Conservation (phyloP, 169 alveolate species). For the Eimeria necatrix region DNA sequence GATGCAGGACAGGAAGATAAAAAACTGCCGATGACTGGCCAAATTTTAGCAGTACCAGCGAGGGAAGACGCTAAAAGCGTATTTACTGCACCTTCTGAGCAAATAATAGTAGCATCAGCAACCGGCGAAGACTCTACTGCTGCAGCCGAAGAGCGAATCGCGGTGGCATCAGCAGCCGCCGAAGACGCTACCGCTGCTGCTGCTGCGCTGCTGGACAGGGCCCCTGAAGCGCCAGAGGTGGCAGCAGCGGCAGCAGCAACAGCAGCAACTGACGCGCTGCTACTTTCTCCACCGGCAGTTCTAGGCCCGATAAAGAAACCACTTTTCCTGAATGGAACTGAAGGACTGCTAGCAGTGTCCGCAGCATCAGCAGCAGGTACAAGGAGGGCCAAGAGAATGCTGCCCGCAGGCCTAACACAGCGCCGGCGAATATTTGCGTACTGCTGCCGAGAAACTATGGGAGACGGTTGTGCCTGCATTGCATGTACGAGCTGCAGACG, state of each 20-base stretch:
- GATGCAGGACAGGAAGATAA: neutral
- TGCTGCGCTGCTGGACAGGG: slow-evolving; percentile 60
- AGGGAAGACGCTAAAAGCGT: neutral
- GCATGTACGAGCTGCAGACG: slow-evolving; percentile 7
- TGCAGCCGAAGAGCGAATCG: slow-evolving; percentile 20
- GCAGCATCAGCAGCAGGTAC: slow-evolving; percentile 70
- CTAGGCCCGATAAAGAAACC: neutral
- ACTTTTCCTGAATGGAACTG: neutral
- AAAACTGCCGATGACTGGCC: neutral
- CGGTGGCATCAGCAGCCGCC: slow-evolving; percentile 66
- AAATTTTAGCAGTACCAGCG: neutral
- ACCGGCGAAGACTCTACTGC: neutral
- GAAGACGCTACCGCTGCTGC: slow-evolving; percentile 70
- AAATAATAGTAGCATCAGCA: neutral
- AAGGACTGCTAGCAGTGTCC: slow-evolving; percentile 42
- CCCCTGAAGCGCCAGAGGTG: slow-evolving; percentile 55
- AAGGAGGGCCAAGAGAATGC: slow-evolving; percentile 10
- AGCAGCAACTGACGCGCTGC: slow-evolving; percentile 48
- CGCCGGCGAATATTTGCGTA: slow-evolving; percentile 73
- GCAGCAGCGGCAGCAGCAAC: slow-evolving; percentile 73
- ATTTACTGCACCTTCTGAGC: neutral
- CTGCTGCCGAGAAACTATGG: slow-evolving; percentile 67
- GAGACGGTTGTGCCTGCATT: slow-evolving; percentile 52
- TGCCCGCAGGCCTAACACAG: slow-evolving; percentile 52
- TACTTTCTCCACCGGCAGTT: slow-evolving; percentile 23